Conservation (phyloP, 1,284 basidiomycete species). For the Salmacisia buchloeana region DNA sequence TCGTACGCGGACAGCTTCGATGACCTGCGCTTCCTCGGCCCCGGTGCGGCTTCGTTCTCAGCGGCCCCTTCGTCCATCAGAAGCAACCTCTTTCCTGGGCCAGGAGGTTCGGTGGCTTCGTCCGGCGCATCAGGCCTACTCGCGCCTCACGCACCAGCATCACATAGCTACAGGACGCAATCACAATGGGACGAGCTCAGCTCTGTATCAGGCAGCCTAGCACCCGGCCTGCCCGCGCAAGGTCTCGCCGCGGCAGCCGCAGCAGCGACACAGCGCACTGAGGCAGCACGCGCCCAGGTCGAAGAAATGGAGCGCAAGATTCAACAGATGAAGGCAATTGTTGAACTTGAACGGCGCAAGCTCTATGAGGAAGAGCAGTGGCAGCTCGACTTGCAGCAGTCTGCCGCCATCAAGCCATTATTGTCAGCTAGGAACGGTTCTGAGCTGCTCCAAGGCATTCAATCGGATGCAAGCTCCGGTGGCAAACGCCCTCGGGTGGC, state of each 20-base stretch:
- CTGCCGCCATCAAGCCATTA: neutral
- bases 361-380: conserved; percentile 4
- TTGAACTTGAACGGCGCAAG: conserved; percentile 2
- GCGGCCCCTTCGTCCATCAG: too few relatives aligned
- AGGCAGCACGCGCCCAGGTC: neutral
- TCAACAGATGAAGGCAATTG: neutral
- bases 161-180: conserved; percentile 2
- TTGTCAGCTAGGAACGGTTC: too few relatives aligned
- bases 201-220: neutral
- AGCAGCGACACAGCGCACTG: neutral
- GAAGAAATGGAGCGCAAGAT: conserved; percentile 1
- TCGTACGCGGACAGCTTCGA: neutral
- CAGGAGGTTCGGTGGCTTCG: too few relatives aligned
- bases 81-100: too few relatives aligned
- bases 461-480: too few relatives aligned
- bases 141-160: neutral
- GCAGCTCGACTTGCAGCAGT: neutral
- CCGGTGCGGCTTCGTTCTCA: too few relatives aligned
- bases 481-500: neutral
- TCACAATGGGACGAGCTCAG: conserved; percentile 1
- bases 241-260: neutral
- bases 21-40: neutral
- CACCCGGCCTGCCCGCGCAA: neutral
- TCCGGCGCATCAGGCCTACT: too few relatives aligned
- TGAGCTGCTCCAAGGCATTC: too few relatives aligned